Conservation (phyloP, 805 yeast genomes). For the Saccharomyces jurei region DNA sequence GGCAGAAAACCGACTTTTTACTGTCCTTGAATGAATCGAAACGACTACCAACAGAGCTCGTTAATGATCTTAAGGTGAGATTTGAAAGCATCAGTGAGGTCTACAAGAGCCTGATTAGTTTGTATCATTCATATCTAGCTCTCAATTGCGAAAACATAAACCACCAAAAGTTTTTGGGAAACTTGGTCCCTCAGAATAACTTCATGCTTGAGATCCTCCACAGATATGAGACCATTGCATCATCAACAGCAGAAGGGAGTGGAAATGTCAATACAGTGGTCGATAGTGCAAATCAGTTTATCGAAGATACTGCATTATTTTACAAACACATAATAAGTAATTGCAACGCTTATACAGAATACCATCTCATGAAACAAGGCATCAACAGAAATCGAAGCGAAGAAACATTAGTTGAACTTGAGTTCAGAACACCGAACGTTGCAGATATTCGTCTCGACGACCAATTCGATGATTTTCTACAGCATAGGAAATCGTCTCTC, state of each 20-base stretch:
- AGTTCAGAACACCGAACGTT: not conserved
- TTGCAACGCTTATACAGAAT: not conserved
- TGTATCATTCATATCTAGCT: not conserved
- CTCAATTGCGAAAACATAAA: not conserved
- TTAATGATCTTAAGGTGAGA: not conserved
- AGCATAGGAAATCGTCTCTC: constrained; percentile 12
- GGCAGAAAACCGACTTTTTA: not conserved
- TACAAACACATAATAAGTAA: not conserved
- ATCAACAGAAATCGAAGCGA: not conserved
- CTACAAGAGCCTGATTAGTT: not conserved
- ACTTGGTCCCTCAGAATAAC: not conserved
- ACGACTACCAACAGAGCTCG: not conserved
- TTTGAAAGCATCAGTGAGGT: not conserved
- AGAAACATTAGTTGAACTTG: not conserved
- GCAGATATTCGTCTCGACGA: constrained; percentile 1
- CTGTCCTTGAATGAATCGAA: not conserved
- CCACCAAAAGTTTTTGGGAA: not conserved
- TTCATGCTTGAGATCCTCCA: not conserved
- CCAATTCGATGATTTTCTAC: constrained; percentile 8
- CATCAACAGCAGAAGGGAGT: not conserved
- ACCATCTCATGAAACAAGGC: not conserved
- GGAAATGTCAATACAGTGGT: not conserved
- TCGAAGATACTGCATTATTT: not conserved
- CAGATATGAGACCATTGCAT: not conserved
- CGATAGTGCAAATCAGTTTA: not conserved